These are phyloP conservation scores for Cercospora zeina DNA, from an alignment of 2,329 filamentous ascomycete species.

Conservation along the genomic window DNA sequence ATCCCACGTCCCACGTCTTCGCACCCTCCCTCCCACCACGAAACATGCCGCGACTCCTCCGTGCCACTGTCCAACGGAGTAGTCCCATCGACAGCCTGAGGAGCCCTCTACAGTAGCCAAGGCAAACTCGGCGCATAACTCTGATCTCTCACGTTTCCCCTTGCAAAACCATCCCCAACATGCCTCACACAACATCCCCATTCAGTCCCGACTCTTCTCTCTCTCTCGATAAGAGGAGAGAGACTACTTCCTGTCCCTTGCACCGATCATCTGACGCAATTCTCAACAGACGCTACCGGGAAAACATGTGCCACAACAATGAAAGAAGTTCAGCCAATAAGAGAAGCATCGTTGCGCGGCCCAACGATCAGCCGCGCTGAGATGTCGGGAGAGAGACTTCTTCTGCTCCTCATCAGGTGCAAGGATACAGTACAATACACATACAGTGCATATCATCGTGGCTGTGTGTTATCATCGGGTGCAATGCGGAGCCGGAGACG, in stretches of 20 bases:
- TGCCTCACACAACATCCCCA: not conserved
- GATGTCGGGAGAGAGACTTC: not conserved
- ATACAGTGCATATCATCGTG: too few relatives aligned
- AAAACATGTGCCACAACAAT: too few relatives aligned
- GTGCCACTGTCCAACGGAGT: not conserved
- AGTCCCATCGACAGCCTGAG: not conserved
- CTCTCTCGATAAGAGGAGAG: too few relatives aligned
- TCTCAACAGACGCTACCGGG: not conserved
- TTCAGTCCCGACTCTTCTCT: too few relatives aligned
- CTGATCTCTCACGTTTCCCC: not conserved
- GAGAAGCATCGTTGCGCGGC: not conserved
- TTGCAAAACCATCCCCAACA: not conserved
- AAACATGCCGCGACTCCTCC: not conserved
- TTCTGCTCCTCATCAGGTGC: not conserved
- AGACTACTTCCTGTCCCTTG: not conserved
- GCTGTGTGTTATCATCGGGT: not conserved
- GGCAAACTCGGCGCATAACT: not conserved
- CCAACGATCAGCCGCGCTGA: not conserved
- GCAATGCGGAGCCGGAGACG: not conserved
- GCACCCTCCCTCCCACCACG: not conserved
- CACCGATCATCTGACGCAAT: slow-evolving; percentile 2
- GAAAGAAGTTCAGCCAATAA: too few relatives aligned
- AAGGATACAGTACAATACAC: too few relatives aligned
- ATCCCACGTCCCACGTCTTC: not conserved
- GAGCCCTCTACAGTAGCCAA: not conserved